A percentile compares a stretch with the other conserved stretches of the same genome.
Conservation (phyloP, 1,139 yeast genomes). For the Suhomyces ambrosiae region DNA sequence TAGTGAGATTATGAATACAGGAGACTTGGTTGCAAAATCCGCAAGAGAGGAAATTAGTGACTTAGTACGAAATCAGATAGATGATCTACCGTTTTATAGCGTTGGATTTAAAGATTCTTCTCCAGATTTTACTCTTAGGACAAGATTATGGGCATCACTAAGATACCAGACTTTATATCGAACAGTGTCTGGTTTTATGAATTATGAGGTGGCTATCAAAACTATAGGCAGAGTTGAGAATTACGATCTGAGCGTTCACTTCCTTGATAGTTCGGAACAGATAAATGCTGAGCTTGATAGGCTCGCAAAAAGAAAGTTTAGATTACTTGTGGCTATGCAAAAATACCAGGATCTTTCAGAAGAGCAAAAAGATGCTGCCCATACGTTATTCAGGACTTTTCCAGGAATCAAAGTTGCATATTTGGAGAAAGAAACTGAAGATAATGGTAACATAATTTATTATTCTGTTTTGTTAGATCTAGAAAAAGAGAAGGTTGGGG, state of each 20-base stretch:
- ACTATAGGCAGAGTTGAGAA: conserved; percentile 49
- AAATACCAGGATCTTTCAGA: conserved; percentile 51
- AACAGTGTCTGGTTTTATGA: conserved; percentile 60
- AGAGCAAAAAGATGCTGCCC: conserved; percentile 58
- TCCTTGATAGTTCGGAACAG: conserved; percentile 42
- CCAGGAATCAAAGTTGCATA: conserved; percentile 65
- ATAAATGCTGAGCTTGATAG: conserved; percentile 34
- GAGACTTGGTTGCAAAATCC: no score
- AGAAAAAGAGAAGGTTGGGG: conserved; percentile 21
- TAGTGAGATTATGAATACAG: not conserved
- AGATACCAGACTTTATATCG: conserved; percentile 57
- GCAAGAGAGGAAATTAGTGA: conserved; percentile 17
- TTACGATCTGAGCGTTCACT: conserved; percentile 17
- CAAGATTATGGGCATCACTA: conserved; percentile 60
- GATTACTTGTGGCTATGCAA: conserved; percentile 73
- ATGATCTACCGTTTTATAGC: conserved; percentile 68
- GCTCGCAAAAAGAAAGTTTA: conserved; percentile 55
- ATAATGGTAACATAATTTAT: conserved; percentile 27
- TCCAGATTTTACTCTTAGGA: conserved; percentile 54
- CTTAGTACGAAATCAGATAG: conserved; percentile 39
- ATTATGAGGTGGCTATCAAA: conserved; percentile 55
- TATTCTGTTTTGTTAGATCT: conserved; percentile 42
- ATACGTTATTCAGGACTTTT: conserved; percentile 57
- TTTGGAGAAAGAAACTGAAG: conserved; percentile 43
- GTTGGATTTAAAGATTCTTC: conserved; percentile 60